Conservation (phyloP, 495 filamentous ascomycete genomes). For the Penicillium canescens region DNA sequence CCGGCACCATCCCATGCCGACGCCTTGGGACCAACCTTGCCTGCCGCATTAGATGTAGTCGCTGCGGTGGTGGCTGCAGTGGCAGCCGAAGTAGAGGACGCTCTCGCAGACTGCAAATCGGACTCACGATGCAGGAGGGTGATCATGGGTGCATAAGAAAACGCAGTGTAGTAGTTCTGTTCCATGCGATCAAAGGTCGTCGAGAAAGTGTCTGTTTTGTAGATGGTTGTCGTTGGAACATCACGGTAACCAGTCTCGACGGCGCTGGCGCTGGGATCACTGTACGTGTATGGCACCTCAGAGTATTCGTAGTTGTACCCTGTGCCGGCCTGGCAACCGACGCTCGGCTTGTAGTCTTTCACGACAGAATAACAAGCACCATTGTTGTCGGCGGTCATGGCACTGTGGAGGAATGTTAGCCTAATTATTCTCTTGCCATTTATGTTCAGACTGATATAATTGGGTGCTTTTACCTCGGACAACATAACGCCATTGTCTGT, state of each 20-base stretch:
- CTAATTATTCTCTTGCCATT: no score
- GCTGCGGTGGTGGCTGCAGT: not conserved
- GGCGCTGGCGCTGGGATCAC: not conserved
- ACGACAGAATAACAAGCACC: not conserved
- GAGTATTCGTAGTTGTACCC: no score
- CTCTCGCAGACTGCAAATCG: not conserved
- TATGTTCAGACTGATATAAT: not conserved
- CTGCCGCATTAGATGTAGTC: conserved; percentile 15
- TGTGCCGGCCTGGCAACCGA: not conserved
- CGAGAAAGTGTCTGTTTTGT: not conserved
- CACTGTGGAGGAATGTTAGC: not conserved
- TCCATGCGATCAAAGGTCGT: not conserved
- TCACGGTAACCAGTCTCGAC: no score
- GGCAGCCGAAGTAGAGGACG: not conserved
- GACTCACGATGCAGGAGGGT: conserved; percentile 8
- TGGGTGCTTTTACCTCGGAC: not conserved
- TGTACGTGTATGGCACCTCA: not conserved
- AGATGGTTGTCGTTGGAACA: not conserved
- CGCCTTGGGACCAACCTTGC: not conserved
- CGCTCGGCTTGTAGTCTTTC: not conserved
- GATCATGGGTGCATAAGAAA: conserved; percentile 8
- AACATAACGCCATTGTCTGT: not conserved
- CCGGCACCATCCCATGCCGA: conserved; percentile 5
- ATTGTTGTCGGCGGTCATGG: not conserved
- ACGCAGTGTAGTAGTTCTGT: not conserved